Percentiles rank a stretch among this genome's conserved stretches.
phyloP scores from a whole-genome alignment of 139 green algal species.

The Edaphochlamys debaryana region DNA sequence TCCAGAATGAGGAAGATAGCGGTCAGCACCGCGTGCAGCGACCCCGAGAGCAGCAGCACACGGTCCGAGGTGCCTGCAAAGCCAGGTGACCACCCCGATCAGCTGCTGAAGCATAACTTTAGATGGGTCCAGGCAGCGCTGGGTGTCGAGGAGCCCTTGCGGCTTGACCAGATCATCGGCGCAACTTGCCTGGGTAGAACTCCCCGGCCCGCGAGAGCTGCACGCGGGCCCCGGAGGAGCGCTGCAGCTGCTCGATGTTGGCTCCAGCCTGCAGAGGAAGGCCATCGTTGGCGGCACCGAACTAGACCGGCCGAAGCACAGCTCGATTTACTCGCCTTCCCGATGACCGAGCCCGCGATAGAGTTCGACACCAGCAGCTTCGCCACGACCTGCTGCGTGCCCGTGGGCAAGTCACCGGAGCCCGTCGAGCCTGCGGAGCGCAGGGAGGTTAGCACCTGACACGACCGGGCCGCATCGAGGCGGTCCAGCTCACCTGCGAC shows the following conservation, averaged over 20 bases:
- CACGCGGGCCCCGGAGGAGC: conserved; percentile 65
- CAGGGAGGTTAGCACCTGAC: background rate
- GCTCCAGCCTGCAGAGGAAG: conserved; percentile 40
- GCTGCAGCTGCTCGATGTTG: conserved; percentile 78
- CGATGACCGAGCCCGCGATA: conserved; percentile 71
- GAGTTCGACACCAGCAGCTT: conserved; percentile 76
- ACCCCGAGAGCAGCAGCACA: conserved; percentile 80
- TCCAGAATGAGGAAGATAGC: conserved; percentile 75
- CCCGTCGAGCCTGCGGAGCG: background rate
- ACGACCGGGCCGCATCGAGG: too few species aligned
- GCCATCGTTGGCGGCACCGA: background rate
- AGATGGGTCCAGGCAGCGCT: too few species aligned
- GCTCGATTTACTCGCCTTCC: conserved; percentile 66
- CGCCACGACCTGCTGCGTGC: conserved; percentile 59
- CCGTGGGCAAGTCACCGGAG: conserved; percentile 43
- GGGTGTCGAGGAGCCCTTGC: too few species aligned
- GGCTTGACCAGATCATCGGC: conserved; percentile 27
- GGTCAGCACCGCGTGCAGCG: conserved; percentile 73
- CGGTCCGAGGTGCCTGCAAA: conserved; percentile 93
- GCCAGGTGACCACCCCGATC: too few species aligned
- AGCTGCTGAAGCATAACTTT: too few species aligned
- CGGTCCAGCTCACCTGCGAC: background rate
- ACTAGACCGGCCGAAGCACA: too few species aligned
- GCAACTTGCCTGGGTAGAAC: conserved; percentile 69
- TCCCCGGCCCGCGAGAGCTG: conserved; percentile 73